A percentile compares a stretch with the other conserved stretches of the same genome.
Conservation (phyloP, 2,329 filamentous ascomycete genomes). For the Trichoderma aggressivum region DNA sequence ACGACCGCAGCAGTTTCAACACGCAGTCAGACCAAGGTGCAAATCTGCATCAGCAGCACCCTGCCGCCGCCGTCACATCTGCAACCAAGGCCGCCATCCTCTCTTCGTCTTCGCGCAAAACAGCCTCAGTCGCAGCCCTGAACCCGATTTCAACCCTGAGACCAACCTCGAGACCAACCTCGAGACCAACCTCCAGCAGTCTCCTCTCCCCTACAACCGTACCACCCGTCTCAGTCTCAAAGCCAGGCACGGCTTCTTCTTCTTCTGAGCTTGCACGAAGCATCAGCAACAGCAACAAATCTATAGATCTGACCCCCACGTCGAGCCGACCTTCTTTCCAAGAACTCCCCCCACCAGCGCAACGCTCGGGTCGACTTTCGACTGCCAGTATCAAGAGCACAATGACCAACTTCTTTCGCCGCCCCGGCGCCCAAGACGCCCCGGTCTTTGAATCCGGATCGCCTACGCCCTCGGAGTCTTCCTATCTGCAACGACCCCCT, state of each 20-base stretch:
- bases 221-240: slow-evolving; percentile 4
- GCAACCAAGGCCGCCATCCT: slow-evolving; percentile 18
- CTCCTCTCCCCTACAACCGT: slow-evolving; percentile 2
- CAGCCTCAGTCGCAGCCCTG: not conserved
- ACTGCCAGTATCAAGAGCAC: slow-evolving; percentile 47
- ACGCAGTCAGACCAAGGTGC: slow-evolving; percentile 26
- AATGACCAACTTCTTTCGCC: slow-evolving; percentile 49
- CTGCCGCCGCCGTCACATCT: not conserved
- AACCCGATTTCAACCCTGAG: not conserved
- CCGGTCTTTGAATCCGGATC: slow-evolving; percentile 23
- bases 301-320: slow-evolving; percentile 20
- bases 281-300: not conserved
- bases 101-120: slow-evolving; percentile 15
- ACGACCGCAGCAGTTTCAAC: slow-evolving; percentile 30
- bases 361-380: slow-evolving; percentile 42
- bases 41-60: slow-evolving; percentile 20
- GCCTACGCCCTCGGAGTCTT: slow-evolving; percentile 24
- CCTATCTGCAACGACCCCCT: slow-evolving; percentile 25
- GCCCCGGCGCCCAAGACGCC: slow-evolving; percentile 37
- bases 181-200: not conserved
- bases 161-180: not conserved
- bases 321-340: slow-evolving; percentile 24
- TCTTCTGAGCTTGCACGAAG: not conserved
- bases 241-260: not conserved
- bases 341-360: slow-evolving; percentile 28